Evolutionary conservation across 768 basidiomycete species (phyloP).

Genomic region (Suillus brevipes): DNA sequence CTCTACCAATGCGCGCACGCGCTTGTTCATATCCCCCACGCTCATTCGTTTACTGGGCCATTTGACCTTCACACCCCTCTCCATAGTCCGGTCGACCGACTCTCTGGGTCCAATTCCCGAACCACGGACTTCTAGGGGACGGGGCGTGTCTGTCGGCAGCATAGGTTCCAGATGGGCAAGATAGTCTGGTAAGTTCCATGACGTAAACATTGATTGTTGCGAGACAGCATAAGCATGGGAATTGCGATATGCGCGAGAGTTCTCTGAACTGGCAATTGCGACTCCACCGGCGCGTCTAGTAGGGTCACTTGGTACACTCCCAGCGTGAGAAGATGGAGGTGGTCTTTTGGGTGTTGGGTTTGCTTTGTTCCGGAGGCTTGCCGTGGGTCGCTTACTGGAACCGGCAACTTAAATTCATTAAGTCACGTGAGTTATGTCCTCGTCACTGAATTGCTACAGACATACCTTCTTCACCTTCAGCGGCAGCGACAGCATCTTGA

Average conservation of each 20-base stretch:
- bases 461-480: constrained; percentile 69
- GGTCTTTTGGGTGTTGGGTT: constrained; percentile 33
- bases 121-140: constrained; percentile 70
- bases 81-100: constrained; percentile 59
- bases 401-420: constrained; percentile 34
- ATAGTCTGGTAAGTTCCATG: constrained; percentile 94
- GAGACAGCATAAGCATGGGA: constrained; percentile 79
- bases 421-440: constrained; percentile 38
- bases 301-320: constrained; percentile 43
- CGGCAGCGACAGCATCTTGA: constrained; percentile 25
- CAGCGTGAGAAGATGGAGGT: constrained; percentile 31
- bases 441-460: constrained; percentile 9
- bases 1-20: constrained; percentile 85
- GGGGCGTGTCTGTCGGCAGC: constrained; percentile 74
- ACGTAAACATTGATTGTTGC: constrained; percentile 76
- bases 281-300: constrained; percentile 42
- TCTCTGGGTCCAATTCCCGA: constrained; percentile 47
- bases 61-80: constrained; percentile 83
- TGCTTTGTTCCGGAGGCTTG: constrained; percentile 41
- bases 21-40: constrained; percentile 96
- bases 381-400: constrained; percentile 35
- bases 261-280: constrained; percentile 42
- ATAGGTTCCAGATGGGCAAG: constrained; percentile 83
- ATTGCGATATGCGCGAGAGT: constrained; percentile 70
- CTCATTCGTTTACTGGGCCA: constrained; percentile 96